phyloP scores from a whole-genome alignment of 495 filamentous ascomycete species.

The Stereocaulon alpinum region DNA sequence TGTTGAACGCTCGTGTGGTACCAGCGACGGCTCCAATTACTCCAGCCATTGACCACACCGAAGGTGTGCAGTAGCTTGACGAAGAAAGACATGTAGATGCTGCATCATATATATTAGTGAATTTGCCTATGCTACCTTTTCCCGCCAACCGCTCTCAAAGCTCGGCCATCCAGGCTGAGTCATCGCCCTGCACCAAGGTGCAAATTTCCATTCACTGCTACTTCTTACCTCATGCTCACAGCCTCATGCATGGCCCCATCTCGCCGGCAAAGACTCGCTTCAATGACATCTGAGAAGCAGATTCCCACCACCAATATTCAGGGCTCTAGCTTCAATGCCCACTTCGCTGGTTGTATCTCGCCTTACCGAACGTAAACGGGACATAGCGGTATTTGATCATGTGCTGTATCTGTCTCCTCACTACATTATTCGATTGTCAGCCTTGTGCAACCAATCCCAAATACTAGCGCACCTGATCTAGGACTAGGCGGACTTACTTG shows the following conservation, averaged over 20 bases:
- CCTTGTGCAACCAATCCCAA: not conserved
- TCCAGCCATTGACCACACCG: no score
- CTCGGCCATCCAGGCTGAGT: not conserved
- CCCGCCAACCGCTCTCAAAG: not conserved
- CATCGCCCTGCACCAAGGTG: not conserved
- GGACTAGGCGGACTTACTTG: constrained; percentile 51
- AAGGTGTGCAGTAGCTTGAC: no score
- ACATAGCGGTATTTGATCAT: constrained; percentile 99
- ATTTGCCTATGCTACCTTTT: not conserved
- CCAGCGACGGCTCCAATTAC: no score
- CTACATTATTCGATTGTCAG: constrained; percentile 32
- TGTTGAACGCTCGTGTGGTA: no score
- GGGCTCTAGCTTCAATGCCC: constrained; percentile 12
- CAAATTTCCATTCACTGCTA: not conserved
- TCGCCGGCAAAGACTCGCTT: not conserved
- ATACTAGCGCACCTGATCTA: not conserved
- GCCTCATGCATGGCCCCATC: not conserved
- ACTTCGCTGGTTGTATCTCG: constrained; percentile 50
- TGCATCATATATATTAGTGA: not conserved
- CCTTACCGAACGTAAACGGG: constrained; percentile 88
- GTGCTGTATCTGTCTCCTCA: constrained; percentile 97
- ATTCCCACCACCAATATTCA: not conserved
- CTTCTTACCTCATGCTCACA: not conserved
- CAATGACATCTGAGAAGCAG: constrained; percentile 9
- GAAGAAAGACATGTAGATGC: not conserved